These are phyloP conservation scores for Penicillium mononematosum DNA, from an alignment of 495 filamentous ascomycete genomes.

Conservation along the genomic window DNA sequence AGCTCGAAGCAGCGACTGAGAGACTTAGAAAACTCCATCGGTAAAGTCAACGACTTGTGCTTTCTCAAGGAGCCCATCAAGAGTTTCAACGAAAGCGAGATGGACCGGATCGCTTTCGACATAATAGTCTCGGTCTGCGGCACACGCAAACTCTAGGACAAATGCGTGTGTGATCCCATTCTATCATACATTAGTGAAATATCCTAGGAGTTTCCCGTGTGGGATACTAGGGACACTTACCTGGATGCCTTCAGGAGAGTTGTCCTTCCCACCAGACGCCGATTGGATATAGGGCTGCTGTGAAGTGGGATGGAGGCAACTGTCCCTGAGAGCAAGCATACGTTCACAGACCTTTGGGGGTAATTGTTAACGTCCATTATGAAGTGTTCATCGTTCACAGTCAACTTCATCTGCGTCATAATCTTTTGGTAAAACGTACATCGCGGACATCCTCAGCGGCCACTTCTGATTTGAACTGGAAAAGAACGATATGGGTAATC, in stretches of 20 bases:
- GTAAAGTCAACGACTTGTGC: conserved; percentile 45
- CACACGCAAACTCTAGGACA: conserved; percentile 40
- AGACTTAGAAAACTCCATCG: conserved; percentile 24
- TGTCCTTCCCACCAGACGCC: conserved; percentile 59
- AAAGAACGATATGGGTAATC: conserved; percentile 60
- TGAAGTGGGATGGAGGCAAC: conserved; percentile 46
- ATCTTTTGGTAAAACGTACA: conserved; percentile 34
- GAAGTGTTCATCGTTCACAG: neutral
- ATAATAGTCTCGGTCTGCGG: conserved; percentile 46
- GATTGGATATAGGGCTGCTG: conserved; percentile 51
- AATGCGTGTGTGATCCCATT: conserved; percentile 46
- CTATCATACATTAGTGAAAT: conserved; percentile 9
- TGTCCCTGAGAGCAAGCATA: conserved; percentile 41
- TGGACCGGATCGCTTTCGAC: conserved; percentile 42
- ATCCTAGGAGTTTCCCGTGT: neutral
- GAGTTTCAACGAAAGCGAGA: conserved; percentile 32
- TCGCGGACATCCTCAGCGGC: conserved; percentile 43
- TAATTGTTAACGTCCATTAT: conserved; percentile 4
- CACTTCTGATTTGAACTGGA: conserved; percentile 55
- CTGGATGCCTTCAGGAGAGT: conserved; percentile 62
- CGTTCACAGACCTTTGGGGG: conserved; percentile 26
- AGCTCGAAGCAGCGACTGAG: neutral
- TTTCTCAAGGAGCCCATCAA: conserved; percentile 38
- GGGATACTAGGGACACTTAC: conserved; percentile 36
- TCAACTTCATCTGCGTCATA: neutral